Percentiles rank a stretch among this genome's conserved stretches.
Evolutionary conservation across 2,329 filamentous ascomycete genomes (phyloP).

Genomic region (Claviceps sp.): DNA sequence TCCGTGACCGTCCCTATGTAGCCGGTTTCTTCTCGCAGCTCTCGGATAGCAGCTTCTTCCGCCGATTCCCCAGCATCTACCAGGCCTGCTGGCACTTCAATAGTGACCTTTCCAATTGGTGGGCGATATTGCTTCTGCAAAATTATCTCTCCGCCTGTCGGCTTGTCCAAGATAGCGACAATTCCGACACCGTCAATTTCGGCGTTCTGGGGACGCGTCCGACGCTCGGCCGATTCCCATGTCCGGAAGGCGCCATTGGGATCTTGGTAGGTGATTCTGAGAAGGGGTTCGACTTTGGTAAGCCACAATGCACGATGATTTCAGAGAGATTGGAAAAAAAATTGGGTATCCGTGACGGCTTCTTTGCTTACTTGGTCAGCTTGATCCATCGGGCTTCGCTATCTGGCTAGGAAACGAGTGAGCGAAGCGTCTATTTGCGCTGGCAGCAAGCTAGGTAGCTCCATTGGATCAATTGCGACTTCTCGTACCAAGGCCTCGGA

Average conservation of each 20-base stretch:
- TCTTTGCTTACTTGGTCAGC: constrained; percentile 36
- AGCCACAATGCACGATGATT: not conserved
- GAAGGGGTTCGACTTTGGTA: not conserved
- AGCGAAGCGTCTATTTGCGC: not conserved
- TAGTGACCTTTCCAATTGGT: constrained; percentile 43
- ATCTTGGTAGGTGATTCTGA: constrained; percentile 50
- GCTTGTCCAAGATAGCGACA: constrained; percentile 50
- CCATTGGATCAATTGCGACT: not conserved
- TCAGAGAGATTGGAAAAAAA: not conserved
- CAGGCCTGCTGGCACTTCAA: constrained; percentile 53
- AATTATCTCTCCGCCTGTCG: constrained; percentile 40
- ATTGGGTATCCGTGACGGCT: not conserved
- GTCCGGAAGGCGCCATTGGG: constrained; percentile 42
- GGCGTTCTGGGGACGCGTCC: constrained; percentile 46
- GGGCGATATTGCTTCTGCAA: constrained; percentile 57
- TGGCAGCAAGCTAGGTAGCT: not conserved
- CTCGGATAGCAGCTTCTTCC: constrained; percentile 47
- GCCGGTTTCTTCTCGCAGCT: constrained; percentile 54
- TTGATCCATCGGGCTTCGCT: constrained; percentile 47
- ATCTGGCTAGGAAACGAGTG: constrained; percentile 23
- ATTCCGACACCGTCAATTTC: constrained; percentile 64
- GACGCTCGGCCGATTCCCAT: constrained; percentile 64
- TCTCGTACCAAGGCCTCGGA: constrained; percentile 30
- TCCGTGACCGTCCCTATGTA: constrained; percentile 43
- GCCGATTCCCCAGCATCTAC: constrained; percentile 48